Evolutionary conservation across 2,329 filamentous ascomycete genomes (phyloP), one percentile per base, ranked within the genome.

Genomic region (Akanthomyces muscarius): DNA sequence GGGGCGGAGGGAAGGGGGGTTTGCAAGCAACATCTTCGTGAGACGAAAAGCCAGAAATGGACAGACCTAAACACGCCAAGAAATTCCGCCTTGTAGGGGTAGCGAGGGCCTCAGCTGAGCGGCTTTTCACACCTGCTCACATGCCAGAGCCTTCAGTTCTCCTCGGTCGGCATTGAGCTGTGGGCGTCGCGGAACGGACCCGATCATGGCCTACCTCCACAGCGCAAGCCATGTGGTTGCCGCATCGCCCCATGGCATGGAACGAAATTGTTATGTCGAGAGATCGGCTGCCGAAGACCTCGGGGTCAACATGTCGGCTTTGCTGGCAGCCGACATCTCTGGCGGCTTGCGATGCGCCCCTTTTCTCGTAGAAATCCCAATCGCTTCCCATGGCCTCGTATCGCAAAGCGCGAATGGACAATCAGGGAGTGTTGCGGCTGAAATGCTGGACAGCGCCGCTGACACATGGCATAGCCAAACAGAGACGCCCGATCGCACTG

Each of bases 21-120:
- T 28, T 13, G 14, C 25, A 36, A 23, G 30, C 2, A 48, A 2
- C 14, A 44, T 10, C 21, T 21, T 21, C 11, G 28, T 4, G 14
- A 47, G 16, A 45, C 41, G 42, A 57, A 10, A 14, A 30, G 28
- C 14, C 50, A 36, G 33, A 36, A 53, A 36, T 16, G 36, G 57
- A 59, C 33, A 59, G 33, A 13, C 16, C 5, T 41, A 7, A 14
- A 36, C 18, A 38, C 21, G 58, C 47, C 48, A 61, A 52, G 58
- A 18, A n/a, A 47, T 10, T 48, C 41, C 59, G 59, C 59, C 59
- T 54, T 50, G 30, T 53, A 47, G 30, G 41, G 50, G 50, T 38
- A n/a, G n/a, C n/a, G 50, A 54, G 48, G 50, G 48, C 59, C 44
- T 62, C 60, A 62, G 60, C 60, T 62, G 60, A 56, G 44, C 30